Conservation (phyloP, 192 early-diverging fungal genomes). For the Dissophora globulifera region DNA sequence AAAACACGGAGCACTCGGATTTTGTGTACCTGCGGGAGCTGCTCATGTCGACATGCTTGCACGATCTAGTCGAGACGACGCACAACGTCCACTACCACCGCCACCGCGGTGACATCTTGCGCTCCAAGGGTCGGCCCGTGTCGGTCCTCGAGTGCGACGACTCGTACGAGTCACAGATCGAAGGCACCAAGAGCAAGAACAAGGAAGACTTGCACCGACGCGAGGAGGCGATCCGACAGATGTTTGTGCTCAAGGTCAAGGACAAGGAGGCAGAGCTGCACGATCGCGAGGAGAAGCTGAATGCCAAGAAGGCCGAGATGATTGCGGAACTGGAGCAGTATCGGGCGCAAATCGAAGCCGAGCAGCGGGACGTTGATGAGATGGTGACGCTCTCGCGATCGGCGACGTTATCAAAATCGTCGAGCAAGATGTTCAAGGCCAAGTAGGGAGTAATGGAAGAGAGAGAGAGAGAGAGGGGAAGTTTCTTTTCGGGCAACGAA, state of each 20-base stretch:
- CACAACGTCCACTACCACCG: slow-evolving; percentile 80
- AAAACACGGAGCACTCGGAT: slow-evolving; percentile 76
- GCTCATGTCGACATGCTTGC: slow-evolving; percentile 73
- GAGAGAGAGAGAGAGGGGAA: no score
- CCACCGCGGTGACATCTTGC: slow-evolving; percentile 72
- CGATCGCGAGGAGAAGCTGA: slow-evolving; percentile 58
- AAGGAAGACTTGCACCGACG: slow-evolving; percentile 75
- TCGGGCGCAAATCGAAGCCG: slow-evolving; percentile 32
- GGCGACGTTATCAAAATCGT: slow-evolving; percentile 32
- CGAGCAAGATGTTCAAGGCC: slow-evolving; percentile 46
- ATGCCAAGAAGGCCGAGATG: slow-evolving; percentile 39
- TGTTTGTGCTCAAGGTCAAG: slow-evolving; percentile 61
- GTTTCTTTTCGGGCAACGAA: no score
- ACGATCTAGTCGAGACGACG: slow-evolving; percentile 86
- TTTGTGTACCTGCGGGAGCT: slow-evolving; percentile 77
- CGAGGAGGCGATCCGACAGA: slow-evolving; percentile 78
- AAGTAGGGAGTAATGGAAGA: slow-evolving; percentile 5
- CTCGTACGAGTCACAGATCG: slow-evolving; percentile 76
- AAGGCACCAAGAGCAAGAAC: slow-evolving; percentile 68
- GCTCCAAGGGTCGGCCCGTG: slow-evolving; percentile 75
- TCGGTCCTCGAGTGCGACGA: slow-evolving; percentile 87
- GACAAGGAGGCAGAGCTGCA: slow-evolving; percentile 59
- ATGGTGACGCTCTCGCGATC: slow-evolving; percentile 25
- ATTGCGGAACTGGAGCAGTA: slow-evolving; percentile 31
- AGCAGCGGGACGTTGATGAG: slow-evolving; percentile 39